Percentiles rank a stretch among this genome's conserved stretches.
Conservation (phyloP, 208 protist species). For the Zelonia costaricensis region DNA sequence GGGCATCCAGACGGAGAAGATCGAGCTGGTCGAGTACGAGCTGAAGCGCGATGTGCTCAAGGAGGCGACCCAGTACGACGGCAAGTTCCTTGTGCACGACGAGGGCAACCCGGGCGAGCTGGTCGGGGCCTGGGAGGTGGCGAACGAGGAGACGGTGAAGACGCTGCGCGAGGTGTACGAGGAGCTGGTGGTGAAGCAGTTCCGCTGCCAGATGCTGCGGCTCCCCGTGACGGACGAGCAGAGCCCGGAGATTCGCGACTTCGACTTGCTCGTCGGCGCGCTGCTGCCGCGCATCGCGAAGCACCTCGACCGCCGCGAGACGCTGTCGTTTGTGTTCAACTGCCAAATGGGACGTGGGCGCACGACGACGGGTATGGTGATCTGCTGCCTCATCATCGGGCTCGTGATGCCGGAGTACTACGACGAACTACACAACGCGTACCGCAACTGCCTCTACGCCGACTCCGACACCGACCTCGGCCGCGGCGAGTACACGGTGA, state of each 20-base stretch:
- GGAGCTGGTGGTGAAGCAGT: slow-evolving; percentile 51
- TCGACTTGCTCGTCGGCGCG: slow-evolving; percentile 66
- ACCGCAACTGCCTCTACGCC: slow-evolving; percentile 61
- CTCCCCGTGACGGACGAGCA: slow-evolving; percentile 90
- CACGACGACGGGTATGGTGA: slow-evolving; percentile 90
- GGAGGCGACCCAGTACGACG: slow-evolving; percentile 74
- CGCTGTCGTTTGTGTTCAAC: slow-evolving; percentile 90
- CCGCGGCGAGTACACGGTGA: slow-evolving; percentile 73
- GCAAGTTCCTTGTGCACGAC: slow-evolving; percentile 87
- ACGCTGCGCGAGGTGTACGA: slow-evolving; percentile 84
- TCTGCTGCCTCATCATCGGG: slow-evolving; percentile 87
- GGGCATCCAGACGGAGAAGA: slow-evolving; percentile 83
- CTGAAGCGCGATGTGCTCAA: slow-evolving; percentile 75
- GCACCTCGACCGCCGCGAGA: slow-evolving; percentile 70
- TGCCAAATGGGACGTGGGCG: slow-evolving; percentile 91
- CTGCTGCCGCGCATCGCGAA: slow-evolving; percentile 75
- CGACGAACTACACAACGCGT: slow-evolving; percentile 73
- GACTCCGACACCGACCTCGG: slow-evolving; percentile 48
- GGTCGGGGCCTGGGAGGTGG: slow-evolving; percentile 78
- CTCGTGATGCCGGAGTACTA: slow-evolving; percentile 86
- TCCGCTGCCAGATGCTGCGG: slow-evolving; percentile 66
- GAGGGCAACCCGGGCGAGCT: slow-evolving; percentile 86
- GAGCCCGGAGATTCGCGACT: slow-evolving; percentile 75
- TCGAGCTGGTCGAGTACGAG: slow-evolving; percentile 78
- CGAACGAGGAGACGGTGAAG: slow-evolving; percentile 70